These are phyloP conservation scores for Rachicladosporium sp. DNA, from an alignment of 2,329 filamentous ascomycete species.

Conservation along the genomic window DNA sequence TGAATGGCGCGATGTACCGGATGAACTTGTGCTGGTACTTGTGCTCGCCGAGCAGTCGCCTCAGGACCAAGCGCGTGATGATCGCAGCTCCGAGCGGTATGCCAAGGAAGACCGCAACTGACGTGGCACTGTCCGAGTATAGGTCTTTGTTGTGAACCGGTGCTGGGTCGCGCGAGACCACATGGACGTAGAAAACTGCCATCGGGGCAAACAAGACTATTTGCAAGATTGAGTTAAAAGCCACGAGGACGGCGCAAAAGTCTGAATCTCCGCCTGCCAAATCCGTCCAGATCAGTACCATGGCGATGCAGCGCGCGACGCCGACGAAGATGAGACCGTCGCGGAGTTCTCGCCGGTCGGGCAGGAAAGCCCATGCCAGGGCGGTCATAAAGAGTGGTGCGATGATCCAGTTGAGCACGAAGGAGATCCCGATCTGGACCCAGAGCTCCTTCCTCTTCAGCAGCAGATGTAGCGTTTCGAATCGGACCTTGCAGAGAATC, in stretches of 20 bases:
- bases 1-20: constrained; percentile 58
- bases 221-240: constrained; percentile 36
- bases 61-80: constrained; percentile 56
- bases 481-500: constrained; percentile 76
- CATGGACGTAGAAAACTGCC: constrained; percentile 44
- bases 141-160: constrained; percentile 25
- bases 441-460: constrained; percentile 52
- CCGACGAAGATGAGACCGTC: constrained; percentile 70
- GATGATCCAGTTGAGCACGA: constrained; percentile 71
- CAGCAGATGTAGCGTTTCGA: constrained; percentile 58
- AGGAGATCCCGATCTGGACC: constrained; percentile 66
- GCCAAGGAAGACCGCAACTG: constrained; percentile 70
- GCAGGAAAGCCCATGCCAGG: constrained; percentile 52
- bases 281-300: constrained; percentile 69
- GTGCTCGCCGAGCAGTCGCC: constrained; percentile 38
- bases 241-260: constrained; percentile 58
- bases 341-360: constrained; percentile 34
- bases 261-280: constrained; percentile 64
- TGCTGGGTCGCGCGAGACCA: constrained; percentile 43
- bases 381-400: constrained; percentile 72
- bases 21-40: constrained; percentile 62
- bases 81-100: constrained; percentile 73
- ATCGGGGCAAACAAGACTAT: constrained; percentile 37
- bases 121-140: constrained; percentile 50
- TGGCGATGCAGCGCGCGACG: constrained; percentile 75